Conservation (phyloP, 176 grass and related monocot genomes). For the Cenchrus americanus region DNA sequence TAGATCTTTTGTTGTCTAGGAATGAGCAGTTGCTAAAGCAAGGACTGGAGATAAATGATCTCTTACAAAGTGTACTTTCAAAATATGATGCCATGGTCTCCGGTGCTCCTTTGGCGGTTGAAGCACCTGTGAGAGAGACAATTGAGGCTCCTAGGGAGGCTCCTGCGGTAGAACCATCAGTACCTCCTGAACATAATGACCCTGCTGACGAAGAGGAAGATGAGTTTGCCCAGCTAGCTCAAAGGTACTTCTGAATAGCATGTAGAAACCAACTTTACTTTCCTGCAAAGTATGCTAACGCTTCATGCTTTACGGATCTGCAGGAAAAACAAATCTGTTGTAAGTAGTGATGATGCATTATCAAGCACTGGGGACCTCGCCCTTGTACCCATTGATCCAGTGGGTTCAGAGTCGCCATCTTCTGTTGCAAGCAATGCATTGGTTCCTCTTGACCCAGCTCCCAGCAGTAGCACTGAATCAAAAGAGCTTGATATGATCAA, state of each 20-base stretch:
- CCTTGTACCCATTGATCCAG: conserved; percentile 46
- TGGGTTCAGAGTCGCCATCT: conserved; percentile 48
- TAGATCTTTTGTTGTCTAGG: conserved; percentile 49
- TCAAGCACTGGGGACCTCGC: conserved; percentile 57
- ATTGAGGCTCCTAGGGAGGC: conserved; percentile 38
- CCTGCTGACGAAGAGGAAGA: conserved; percentile 66
- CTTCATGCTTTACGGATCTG: conserved; percentile 29
- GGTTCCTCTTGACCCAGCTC: conserved; percentile 64
- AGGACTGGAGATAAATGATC: conserved; percentile 84
- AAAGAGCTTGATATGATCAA: conserved; percentile 83
- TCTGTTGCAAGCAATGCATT: conserved; percentile 69
- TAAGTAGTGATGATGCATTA: conserved; percentile 44
- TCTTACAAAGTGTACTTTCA: conserved; percentile 68
- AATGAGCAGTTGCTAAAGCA: conserved; percentile 78
- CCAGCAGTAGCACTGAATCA: conserved; percentile 40
- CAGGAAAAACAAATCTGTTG: conserved; percentile 57
- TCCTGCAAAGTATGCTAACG: conserved; percentile 3
- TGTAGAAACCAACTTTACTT: neutral
- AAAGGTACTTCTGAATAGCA: conserved; percentile 56
- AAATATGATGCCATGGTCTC: conserved; percentile 71
- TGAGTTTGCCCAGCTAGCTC: conserved; percentile 74
- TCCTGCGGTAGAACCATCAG: conserved; percentile 37
- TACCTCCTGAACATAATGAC: conserved; percentile 38
- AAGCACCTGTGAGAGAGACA: conserved; percentile 45
- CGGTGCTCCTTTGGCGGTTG: conserved; percentile 52